phyloP scores from a whole-genome alignment of 805 yeast species.

The Candida takata region DNA sequence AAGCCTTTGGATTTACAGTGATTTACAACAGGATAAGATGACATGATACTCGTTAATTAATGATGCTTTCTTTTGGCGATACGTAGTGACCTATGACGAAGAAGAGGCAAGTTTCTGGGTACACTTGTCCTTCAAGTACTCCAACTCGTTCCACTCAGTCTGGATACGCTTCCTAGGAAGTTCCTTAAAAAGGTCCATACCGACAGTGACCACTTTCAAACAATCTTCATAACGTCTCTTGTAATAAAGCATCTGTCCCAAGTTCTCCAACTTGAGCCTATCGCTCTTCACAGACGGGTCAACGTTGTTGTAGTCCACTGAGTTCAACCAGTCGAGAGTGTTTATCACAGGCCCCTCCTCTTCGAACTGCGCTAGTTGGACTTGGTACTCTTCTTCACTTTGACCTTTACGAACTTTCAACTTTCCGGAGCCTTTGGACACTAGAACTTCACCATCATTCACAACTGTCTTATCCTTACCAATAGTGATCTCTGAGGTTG shows the following conservation, averaged over 20 bases:
- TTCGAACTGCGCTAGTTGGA: slow-evolving; percentile 45
- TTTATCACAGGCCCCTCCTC: slow-evolving; percentile 52
- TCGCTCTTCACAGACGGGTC: slow-evolving; percentile 41
- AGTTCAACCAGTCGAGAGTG: slow-evolving; percentile 37
- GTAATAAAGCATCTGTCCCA: slow-evolving; percentile 60
- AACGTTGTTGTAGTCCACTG: slow-evolving; percentile 20
- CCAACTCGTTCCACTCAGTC: slow-evolving; percentile 45
- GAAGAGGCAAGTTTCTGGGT: slow-evolving; percentile 17
- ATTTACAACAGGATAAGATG: background rate
- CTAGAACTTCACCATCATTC: slow-evolving; percentile 33
- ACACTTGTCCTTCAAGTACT: slow-evolving; percentile 37
- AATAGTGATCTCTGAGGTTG: background rate
- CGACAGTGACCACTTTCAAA: slow-evolving; percentile 33
- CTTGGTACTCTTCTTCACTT: slow-evolving; percentile 51
- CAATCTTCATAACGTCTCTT: slow-evolving; percentile 46
- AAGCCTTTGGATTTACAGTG: slow-evolving; percentile 7
- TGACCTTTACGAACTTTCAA: slow-evolving; percentile 60
- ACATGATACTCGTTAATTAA: background rate
- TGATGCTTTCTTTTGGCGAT: too few relatives aligned
- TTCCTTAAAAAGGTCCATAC: slow-evolving; percentile 29
- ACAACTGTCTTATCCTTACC: slow-evolving; percentile 17
- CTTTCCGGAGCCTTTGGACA: slow-evolving; percentile 40
- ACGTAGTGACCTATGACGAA: too few relatives aligned
- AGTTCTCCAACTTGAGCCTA: slow-evolving; percentile 47
- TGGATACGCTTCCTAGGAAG: slow-evolving; percentile 34